Evolutionary conservation across 805 yeast species (phyloP).

Genomic region (Kodamaea kaohsiungensis): DNA sequence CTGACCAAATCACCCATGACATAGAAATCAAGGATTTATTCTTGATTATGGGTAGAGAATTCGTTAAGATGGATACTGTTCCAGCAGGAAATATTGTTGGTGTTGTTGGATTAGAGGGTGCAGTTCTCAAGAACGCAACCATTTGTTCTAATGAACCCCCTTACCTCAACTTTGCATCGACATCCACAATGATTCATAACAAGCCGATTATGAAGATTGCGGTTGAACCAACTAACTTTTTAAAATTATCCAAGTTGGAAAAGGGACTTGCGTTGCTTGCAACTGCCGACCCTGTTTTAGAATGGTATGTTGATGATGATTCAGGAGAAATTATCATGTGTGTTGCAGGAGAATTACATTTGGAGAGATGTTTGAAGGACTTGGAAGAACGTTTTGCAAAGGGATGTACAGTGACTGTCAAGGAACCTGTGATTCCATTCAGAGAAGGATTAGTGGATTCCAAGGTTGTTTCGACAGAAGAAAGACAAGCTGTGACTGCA

Average conservation of each 20-base stretch:
- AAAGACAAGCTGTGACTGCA: slow-evolving; percentile 41
- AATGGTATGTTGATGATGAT: slow-evolving; percentile 75
- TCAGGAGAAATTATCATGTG: slow-evolving; percentile 92
- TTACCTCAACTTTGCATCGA: slow-evolving; percentile 59
- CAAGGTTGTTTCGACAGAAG: slow-evolving; percentile 34
- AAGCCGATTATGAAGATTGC: slow-evolving; percentile 95
- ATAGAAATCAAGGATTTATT: slow-evolving; percentile 70
- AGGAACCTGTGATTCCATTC: slow-evolving; percentile 93
- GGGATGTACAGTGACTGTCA: slow-evolving; percentile 79
- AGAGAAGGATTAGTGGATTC: slow-evolving; percentile 76
- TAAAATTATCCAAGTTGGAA: slow-evolving; percentile 72
- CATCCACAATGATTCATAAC: slow-evolving; percentile 51
- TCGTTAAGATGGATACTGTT: slow-evolving; percentile 72
- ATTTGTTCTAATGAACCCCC: slow-evolving; percentile 59
- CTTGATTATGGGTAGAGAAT: slow-evolving; percentile 89
- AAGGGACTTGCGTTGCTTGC: slow-evolving; percentile 76
- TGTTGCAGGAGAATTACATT: slow-evolving; percentile 95
- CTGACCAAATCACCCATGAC: slow-evolving; percentile 54
- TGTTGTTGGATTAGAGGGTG: slow-evolving; percentile 84
- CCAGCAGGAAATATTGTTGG: slow-evolving; percentile 97
- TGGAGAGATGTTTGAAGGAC: slow-evolving; percentile 93
- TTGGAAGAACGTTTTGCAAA: slow-evolving; percentile 84
- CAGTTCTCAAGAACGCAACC: slow-evolving; percentile 85
- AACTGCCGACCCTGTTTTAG: slow-evolving; percentile 93
- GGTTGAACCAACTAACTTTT: slow-evolving; percentile 89